Base-by-base conservation (phyloP, 2,329 filamentous ascomycete genomes). In the Chaetothyriales sp. region DNA sequence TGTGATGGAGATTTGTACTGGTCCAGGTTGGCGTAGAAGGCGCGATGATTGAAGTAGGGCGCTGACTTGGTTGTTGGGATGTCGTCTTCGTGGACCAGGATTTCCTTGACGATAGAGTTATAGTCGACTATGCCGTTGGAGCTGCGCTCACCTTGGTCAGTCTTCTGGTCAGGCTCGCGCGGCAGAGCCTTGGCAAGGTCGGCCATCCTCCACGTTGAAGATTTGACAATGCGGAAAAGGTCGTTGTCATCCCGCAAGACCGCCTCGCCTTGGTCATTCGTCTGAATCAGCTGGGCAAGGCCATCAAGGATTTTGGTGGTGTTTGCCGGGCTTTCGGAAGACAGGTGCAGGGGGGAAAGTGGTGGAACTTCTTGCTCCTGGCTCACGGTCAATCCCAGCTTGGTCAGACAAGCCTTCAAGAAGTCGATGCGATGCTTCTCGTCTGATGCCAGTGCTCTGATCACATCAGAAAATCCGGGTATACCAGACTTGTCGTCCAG, bases 221-320 rank as follows among this genome's bases (percentile, higher is more conserved):
- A 75, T 46, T 81, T 85, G 60, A 89, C 79, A 33, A 95, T 71
- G 51, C 81, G 80, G 64, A 97, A 97, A 0, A 79, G 84, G 62
- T 97, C 90, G 55, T 85, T 83, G 57, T 89, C 86, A 52, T 81
- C 88, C 60, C 81, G 82, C 63, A 97, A 82, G 62, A 82, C 81
- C 58, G 88, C 81, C 53, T 83, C 75, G 1, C 77, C 78, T 43
- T 82, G 77, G 48, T 85, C 79, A 25, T 72, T 76, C 51, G 78
- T 77, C 57, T 89, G 79, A 54, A 85, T 78, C 43, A 86, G 81
- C 54, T 78, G 73, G 74, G 70, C 56, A 3, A 81, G 81, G 1
- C 77, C 76, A 50, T 76, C 71, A 20, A 94, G 68, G 25, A 92
- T 70, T 59, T 85, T 77, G 44, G 78, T 72, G n/a, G 88, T 79